These are phyloP conservation scores for Plasmodium inui DNA, from an alignment of 169 alveolate genomes.

Conservation along the genomic window DNA sequence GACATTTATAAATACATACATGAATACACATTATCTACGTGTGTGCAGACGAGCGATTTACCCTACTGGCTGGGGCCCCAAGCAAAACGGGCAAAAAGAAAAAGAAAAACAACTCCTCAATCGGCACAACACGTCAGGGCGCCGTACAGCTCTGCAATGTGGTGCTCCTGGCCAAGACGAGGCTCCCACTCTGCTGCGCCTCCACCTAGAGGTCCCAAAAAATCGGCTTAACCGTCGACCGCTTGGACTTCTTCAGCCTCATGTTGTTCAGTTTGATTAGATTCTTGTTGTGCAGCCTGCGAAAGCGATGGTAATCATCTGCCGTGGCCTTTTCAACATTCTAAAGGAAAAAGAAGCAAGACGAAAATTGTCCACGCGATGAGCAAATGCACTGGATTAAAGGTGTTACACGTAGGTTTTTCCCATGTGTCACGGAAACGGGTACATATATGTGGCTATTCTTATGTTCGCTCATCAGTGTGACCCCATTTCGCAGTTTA, in stretches of 20 bases:
- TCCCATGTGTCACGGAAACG: not conserved
- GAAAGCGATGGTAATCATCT: conserved; percentile 84
- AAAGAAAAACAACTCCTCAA: not conserved
- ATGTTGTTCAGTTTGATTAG: conserved; percentile 83
- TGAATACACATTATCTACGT: not conserved
- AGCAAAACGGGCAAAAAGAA: not conserved
- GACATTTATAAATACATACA: not conserved
- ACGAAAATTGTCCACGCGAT: not conserved
- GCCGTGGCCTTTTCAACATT: conserved; percentile 81
- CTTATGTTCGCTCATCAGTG: not conserved
- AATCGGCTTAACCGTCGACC: conserved; percentile 78
- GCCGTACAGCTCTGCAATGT: too few relatives aligned
- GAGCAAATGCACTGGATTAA: not conserved
- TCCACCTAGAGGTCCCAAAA: conserved; percentile 80
- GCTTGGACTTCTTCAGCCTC: conserved; percentile 82
- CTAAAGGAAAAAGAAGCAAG: conserved; percentile 26
- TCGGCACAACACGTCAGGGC: not conserved
- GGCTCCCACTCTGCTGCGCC: too few relatives aligned
- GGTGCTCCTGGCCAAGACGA: too few relatives aligned
- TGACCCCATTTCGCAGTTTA: not conserved
- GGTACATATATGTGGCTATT: not conserved
- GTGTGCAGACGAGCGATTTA: not conserved
- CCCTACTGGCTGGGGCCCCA: not conserved
- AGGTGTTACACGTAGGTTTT: not conserved
- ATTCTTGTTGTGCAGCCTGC: conserved; percentile 81